Evolutionary conservation across 2,329 filamentous ascomycete genomes (phyloP), one percentile per base, ranked within the genome.

Genomic region (Aspergillus sp.): DNA sequence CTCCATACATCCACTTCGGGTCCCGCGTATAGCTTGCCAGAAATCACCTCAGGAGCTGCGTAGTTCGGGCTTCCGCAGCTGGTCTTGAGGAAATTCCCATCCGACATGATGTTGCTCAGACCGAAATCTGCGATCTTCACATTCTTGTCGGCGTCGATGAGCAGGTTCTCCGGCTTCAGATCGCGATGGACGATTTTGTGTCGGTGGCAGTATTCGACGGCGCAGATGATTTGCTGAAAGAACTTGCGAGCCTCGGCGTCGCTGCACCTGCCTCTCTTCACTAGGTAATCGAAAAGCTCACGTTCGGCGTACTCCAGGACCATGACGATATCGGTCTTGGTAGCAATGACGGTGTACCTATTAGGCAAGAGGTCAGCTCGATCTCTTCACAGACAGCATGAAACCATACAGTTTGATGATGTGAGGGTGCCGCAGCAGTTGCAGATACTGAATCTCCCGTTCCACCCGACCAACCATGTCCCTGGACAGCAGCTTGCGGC

Each of bases 71-170:
- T 96, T 33, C 91, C 91, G 52, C 91, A 98, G 57, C 88, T 96
- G 1, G 91, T 98, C 67, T 95, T 96, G 51, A 98, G 75, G 57
- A 98, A 98, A 58, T 98, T 98, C 15, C 91, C 91, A 57, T 98
- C 91, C 0, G 91, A 96, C 91, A 98, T 98, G 64, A 98, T 98
- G 58, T 98, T 98, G 68, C 89, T 96, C 36, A 98, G 71, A 36
- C 91, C 91, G 48, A 98, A 98, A 63, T 98, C 91, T 51, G 91
- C 91, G 65, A 98, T 98, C 68, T 98, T 98, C 63, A 98, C 89
- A 52, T 98, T 95, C 54, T 94, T 80, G 38, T 93, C 81, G 44
- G 93, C 85, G 63, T 98, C 91, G 32, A 98, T 78, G 26, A 98
- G 74, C 30, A 98, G 67, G 56, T 98, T 98, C 68, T 98, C 91